Evolutionary conservation across 352 stramenopile species (phyloP), one percentile per base, ranked within the genome.

Genomic region (Blastocystis sp.): DNA sequence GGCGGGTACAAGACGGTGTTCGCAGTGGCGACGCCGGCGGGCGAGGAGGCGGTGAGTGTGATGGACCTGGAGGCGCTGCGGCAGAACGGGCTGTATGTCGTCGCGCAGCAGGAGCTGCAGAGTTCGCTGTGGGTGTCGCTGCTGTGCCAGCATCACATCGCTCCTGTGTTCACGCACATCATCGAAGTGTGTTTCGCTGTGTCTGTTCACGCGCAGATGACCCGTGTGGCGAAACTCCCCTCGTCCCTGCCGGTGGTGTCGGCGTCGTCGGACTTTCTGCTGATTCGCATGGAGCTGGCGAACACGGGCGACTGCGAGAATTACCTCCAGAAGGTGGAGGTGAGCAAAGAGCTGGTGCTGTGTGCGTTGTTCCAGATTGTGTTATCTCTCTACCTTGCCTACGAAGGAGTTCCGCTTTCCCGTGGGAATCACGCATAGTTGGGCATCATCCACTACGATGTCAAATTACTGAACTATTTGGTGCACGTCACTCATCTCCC

Each of bases 391-490:
- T 81, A 41, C 43, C 21, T 65, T 17, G 71, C 71, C n/a, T 48
- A 66, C 43, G 11, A 23, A 23, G 48, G 19, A 10, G 71, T 81
- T 67, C 52, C 14, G 11, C 21, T 48, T 81, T 28, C 4, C 60
- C 10, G 14, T 53, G 40, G 69, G 19, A 62, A 45, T 79, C 17
- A 56, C 7, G 21, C 52, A 60, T 64, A 81, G 71, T 65, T 28
- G 19, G 41, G 19, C 7, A 10, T 81, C 0, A 53, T 81, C 48
- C 71, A 81, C 43, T 81, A 81, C 60, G 71, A 81, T 38, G 71
- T 81, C 17, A 81, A 81, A 81, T 21, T 81, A 10, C 40, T 65
- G 7, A 81, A 81, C 43, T 81, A 66, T 59, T 60, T 81, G 28
- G 19, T 81, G 5, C 28, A 62, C 5, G 34, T 34, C 21, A 64